Evolutionary conservation across 2,329 filamentous ascomycete species (phyloP), one percentile per base, ranked within the genome.

Genomic region (Leptographium galeiforme): DNA sequence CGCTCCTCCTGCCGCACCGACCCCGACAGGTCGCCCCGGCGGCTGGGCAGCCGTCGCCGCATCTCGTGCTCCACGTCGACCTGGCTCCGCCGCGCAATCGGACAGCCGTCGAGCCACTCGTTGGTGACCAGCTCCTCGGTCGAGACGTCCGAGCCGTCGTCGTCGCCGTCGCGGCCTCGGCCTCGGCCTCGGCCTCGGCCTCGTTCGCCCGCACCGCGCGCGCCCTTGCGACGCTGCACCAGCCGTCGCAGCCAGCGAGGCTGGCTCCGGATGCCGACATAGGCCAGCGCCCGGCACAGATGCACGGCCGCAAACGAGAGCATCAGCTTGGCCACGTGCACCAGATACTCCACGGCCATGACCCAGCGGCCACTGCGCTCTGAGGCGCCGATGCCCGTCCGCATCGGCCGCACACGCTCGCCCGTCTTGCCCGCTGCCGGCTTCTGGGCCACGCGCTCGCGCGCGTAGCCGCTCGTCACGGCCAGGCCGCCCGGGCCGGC

Each of bases 301-400:
- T 79, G 66, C 48, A 79, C 71, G 6, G 80, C 79, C 55, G 73
- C 67, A 60, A 83, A 77, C 25, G 78, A 77, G 13, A 81, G 61
- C 1, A 86, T 58, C 7, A 94, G 72, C 60, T 76, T 78, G 57
- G 79, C 80, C 55, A 95, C 89, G 50, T 85, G 85, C 54, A 83
- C 74, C 52, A 94, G 70, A 62, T 95, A 93, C 51, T 87, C 86
- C 57, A 81, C 74, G 13, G 76, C 88, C 70, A 86, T 82, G 55
- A 84, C 74, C 86, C 87, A 90, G 56, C 90, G 77, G 6, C 84
- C 84, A 60, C 85, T 86, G 53, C 88, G 77, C 63, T 93, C 88
- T 14, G 85, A 75, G 8, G 89, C 81, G 6, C 89, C 90, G 16
- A 95, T 82, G 0, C 89, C 89, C 49, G 82, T 78, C 48, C 75